Conservation (phyloP, 352 stramenopile species). For the Phytopythium cucurbitacearum region DNA sequence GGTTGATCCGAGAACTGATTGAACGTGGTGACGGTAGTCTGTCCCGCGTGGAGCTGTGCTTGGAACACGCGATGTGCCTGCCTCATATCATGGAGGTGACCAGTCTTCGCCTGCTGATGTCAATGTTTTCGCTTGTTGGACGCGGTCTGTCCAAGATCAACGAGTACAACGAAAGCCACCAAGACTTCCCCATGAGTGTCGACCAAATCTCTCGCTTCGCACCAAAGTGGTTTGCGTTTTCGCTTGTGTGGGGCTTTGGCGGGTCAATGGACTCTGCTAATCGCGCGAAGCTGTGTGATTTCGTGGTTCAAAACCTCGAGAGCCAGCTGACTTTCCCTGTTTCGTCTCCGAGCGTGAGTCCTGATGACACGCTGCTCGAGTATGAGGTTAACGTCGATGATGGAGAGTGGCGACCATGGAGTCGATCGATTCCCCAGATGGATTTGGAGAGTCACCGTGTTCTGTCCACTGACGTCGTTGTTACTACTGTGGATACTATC, state of each 20-base stretch:
- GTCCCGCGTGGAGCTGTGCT: constrained; percentile 89
- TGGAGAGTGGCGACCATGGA: constrained; percentile 96
- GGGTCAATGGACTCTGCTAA: constrained; percentile 94
- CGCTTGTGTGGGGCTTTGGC: constrained; percentile 98
- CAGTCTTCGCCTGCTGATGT: constrained; percentile 93
- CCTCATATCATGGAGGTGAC: constrained; percentile 96
- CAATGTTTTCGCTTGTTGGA: constrained; percentile 94
- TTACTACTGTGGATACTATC: constrained; percentile 99
- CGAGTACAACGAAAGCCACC: constrained; percentile 99
- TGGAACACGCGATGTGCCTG: constrained; percentile 91
- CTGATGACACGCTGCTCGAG: constrained; percentile 90
- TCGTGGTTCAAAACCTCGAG: constrained; percentile 85
- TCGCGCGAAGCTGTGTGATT: constrained; percentile 90
- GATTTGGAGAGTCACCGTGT: constrained; percentile 98
- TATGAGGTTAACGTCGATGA: constrained; percentile 97
- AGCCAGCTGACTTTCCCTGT: constrained; percentile 87
- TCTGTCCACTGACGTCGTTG: constrained; percentile 96
- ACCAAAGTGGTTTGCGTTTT: constrained; percentile 97
- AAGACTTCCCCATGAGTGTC: constrained; percentile 96
- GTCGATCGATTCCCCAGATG: constrained; percentile 93
- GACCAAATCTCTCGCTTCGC: constrained; percentile 97
- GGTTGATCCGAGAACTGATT: constrained; percentile 55
- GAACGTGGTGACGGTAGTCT: constrained; percentile 39
- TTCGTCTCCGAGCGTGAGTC: constrained; percentile 33
- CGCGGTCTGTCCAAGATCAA: constrained; percentile 93